These are phyloP conservation scores for Aureobasidium sp. DNA, from an alignment of 2,329 filamentous ascomycete species.

Conservation along the genomic window DNA sequence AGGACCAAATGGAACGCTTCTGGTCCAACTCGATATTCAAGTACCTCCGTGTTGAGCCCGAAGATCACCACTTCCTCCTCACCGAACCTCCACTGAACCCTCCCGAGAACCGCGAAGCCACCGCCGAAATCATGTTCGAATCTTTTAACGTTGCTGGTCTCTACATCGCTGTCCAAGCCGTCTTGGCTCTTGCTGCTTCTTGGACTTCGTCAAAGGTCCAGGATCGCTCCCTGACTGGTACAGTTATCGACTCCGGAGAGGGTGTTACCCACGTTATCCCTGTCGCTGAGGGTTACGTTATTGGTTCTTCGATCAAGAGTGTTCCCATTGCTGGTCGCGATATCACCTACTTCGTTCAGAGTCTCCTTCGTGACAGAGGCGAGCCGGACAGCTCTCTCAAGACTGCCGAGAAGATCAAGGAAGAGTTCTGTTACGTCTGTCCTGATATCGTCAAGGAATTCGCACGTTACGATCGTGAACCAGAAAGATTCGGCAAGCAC, in stretches of 20 bases:
- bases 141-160: conserved; percentile 99
- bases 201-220: conserved; percentile 99
- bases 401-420: conserved; percentile 96
- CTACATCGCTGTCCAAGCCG: conserved; percentile 97
- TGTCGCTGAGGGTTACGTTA: conserved; percentile 96
- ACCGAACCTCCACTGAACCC: conserved; percentile 94
- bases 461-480: conserved; percentile 84
- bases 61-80: conserved; percentile 97
- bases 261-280: conserved; percentile 99
- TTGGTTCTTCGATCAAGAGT: conserved; percentile 97
- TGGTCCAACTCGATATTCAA: conserved; percentile 99
- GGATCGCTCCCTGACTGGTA: conserved; percentile 90
- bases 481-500: conserved; percentile 81
- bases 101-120: conserved; percentile 97
- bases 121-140: conserved; percentile 99
- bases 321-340: conserved; percentile 97
- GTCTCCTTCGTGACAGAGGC: conserved; percentile 85
- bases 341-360: conserved; percentile 98
- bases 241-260: conserved; percentile 96
- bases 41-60: conserved; percentile 93
- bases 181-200: conserved; percentile 89
- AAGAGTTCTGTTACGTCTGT: conserved; percentile 97
- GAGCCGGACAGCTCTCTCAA: conserved; percentile 96
- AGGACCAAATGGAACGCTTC: conserved; percentile 99
- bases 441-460: conserved; percentile 99